Conservation (phyloP, 768 basidiomycete genomes). For the Pisolithus marmoratus region DNA sequence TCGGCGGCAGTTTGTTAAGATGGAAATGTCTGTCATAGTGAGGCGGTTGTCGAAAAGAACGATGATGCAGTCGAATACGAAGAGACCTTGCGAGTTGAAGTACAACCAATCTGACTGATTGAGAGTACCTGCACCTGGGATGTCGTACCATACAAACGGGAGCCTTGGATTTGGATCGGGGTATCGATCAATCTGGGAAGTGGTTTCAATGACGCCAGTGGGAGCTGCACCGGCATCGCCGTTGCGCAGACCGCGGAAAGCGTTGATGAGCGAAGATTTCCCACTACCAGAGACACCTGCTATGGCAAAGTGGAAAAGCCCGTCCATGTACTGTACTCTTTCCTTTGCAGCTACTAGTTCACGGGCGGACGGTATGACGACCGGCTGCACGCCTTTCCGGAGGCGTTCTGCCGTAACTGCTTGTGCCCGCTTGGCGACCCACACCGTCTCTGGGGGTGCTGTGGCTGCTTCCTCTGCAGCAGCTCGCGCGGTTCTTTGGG, state of each 20-base stretch:
- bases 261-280: slow-evolving; percentile 27
- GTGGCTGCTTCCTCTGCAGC: slow-evolving; percentile 1
- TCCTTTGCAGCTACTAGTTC: slow-evolving; percentile 6
- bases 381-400: slow-evolving; percentile 13
- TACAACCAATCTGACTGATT: slow-evolving; percentile 21
- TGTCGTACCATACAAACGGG: slow-evolving; percentile 22
- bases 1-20: slow-evolving; percentile 10
- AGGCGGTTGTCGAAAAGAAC: slow-evolving; percentile 15
- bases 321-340: slow-evolving; percentile 11
- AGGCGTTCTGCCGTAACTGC: slow-evolving; percentile 2
- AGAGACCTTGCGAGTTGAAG: slow-evolving; percentile 24
- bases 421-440: neutral
- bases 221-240: slow-evolving; percentile 13
- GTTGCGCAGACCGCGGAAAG: slow-evolving; percentile 21
- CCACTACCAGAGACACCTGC: slow-evolving; percentile 22
- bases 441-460: neutral
- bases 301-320: slow-evolving; percentile 23
- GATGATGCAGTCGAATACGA: slow-evolving; percentile 13
- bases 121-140: slow-evolving; percentile 25
- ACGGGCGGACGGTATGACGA: slow-evolving; percentile 9
- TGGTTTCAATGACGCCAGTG: slow-evolving; percentile 21
- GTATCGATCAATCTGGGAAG: slow-evolving; percentile 13
- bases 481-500: neutral
- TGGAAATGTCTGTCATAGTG: slow-evolving; percentile 9
- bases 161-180: slow-evolving; percentile 14